Conservation (phyloP, 257 asterid species). For the Gynochthodes officinalis region DNA sequence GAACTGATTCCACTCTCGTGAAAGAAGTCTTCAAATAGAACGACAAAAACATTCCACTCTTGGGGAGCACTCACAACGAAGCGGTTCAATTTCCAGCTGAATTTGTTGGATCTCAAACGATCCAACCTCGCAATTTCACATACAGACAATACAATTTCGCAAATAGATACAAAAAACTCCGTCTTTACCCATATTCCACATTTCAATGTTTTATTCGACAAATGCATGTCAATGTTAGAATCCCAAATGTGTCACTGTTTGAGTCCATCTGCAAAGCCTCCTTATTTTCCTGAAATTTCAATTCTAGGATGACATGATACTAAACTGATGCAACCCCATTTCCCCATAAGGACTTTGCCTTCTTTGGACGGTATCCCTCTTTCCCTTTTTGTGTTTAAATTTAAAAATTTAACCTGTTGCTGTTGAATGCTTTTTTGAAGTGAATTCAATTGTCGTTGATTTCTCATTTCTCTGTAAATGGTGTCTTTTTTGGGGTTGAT, state of each 20-base stretch:
- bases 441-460: not conserved
- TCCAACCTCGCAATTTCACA: not conserved
- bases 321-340: not conserved
- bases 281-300: not conserved
- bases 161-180: not conserved
- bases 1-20: too few relatives aligned
- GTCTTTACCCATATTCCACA: not conserved
- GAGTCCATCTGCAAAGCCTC: conserved; percentile 1
- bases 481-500: not conserved
- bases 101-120: not conserved
- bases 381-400: not conserved
- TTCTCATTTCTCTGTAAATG: not conserved
- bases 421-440: not conserved
- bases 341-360: not conserved
- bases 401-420: not conserved
- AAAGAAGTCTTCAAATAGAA: conserved; percentile 1
- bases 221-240: not conserved
- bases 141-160: not conserved
- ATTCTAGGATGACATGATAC: conserved; percentile 6
- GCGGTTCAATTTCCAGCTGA: not conserved
- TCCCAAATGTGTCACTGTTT: not conserved
- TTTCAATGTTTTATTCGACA: not conserved
- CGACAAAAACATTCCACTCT: not conserved
- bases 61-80: not conserved
- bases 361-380: conserved; percentile 3